Conservation (phyloP, 129 eudicot species). For the Solidago caesia region DNA sequence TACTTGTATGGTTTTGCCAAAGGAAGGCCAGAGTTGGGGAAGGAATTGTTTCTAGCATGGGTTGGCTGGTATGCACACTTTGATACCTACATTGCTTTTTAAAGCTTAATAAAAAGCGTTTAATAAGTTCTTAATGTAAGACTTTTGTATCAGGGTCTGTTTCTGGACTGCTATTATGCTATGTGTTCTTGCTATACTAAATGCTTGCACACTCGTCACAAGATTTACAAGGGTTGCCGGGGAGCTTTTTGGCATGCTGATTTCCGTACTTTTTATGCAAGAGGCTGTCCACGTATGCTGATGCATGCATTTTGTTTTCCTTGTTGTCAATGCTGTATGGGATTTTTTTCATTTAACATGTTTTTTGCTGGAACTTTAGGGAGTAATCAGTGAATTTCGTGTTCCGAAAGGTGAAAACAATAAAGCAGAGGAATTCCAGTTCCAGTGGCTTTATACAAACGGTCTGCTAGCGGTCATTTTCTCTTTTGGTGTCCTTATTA, state of each 20-base stretch:
- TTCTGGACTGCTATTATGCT: conserved; percentile 79
- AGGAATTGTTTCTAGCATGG: conserved; percentile 77
- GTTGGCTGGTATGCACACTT: conserved; percentile 57
- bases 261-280: conserved; percentile 84
- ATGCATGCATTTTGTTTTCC: background rate
- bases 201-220: conserved; percentile 70
- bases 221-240: conserved; percentile 94
- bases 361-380: conserved; percentile 38
- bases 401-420: conserved; percentile 51
- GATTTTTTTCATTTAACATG: conserved; percentile 4
- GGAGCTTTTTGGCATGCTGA: conserved; percentile 94
- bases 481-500: conserved; percentile 63
- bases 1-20: conserved; percentile 67
- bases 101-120: background rate
- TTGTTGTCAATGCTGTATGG: background rate
- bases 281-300: conserved; percentile 72
- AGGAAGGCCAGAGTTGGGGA: conserved; percentile 57
- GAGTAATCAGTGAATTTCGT: conserved; percentile 72
- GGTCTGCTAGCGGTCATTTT: conserved; percentile 69
- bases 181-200: conserved; percentile 77
- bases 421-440: conserved; percentile 39
- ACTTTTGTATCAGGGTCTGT: conserved; percentile 63
- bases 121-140: conserved; percentile 6
- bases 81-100: background rate
- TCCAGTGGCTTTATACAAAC: conserved; percentile 70